Base-by-base conservation (phyloP, 2,329 filamentous ascomycete genomes). In the Botrytis tulipae region DNA sequence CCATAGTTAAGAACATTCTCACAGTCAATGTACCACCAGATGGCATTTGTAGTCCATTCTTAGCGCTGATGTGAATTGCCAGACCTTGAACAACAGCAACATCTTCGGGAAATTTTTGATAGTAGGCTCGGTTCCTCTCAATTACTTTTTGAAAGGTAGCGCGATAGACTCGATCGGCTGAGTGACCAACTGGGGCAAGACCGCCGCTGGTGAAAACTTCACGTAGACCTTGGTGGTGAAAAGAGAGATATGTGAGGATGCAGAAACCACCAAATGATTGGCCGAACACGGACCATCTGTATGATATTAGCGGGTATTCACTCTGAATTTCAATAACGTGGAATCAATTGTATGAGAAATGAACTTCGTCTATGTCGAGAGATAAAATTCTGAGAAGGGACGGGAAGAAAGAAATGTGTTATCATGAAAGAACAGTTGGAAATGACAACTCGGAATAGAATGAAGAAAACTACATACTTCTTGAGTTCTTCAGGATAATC, bases 241-340 rank as follows among this genome's bases (percentile, higher is more conserved):
- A 90, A 3, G 92, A 96, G 25, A 98, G 87, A 82, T 98, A 98
- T 12, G 92, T 95, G 48, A 94, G 85, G 66, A 87, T 87, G 80
- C 94, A 93, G 82, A 97, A 98, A 1, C 95, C 95, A 57, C 95
- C 95, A 82, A 97, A 98, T 25, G 92, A 95, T 83, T 98, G 95
- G 14, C 95, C 95, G 75, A 97, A 91, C 44, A 96, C 87, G 73
- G 90, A 92, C 95, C 95, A 98, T 80, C 90, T 90, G 63, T 51
- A 42, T 57, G n/a, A 54, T 20, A 29, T 71, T 63, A 71, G 70
- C 22, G 29, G 40, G 20, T 9, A 32, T 46, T 48, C 32, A 51
- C n/a, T 54, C 48, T 12, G 20, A 12, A 12, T 40, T n/a, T 16
- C 12, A 42, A 18, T n/a, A 10, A 51, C 29, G 14, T 46, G 44